Evolutionary conservation across 208 protist genomes (phyloP).

Genomic region (Trypanosomatidae sp.): DNA sequence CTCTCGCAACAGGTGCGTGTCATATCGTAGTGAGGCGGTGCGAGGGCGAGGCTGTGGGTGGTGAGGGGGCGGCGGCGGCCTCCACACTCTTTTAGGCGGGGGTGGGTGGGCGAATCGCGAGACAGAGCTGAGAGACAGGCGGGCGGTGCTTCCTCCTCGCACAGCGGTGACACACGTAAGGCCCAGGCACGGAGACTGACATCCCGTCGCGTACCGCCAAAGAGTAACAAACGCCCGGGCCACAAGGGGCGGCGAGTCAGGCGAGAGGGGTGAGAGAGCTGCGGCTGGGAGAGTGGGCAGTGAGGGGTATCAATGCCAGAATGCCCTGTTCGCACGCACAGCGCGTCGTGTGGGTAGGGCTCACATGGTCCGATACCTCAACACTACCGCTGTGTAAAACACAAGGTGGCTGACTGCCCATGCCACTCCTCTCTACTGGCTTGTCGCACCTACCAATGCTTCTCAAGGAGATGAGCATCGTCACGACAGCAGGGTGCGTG

Average conservation of each 20-base stretch:
- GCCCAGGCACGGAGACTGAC: background rate
- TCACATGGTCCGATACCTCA: background rate
- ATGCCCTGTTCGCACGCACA: background rate
- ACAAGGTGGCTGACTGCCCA: background rate
- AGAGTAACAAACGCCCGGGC: background rate
- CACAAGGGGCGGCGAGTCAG: background rate
- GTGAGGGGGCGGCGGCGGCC: background rate
- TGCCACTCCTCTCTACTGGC: background rate
- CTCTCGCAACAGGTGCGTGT: slow-evolving; percentile 42
- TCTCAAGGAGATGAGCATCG: background rate
- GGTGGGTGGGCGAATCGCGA: background rate
- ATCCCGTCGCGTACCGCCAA: background rate
- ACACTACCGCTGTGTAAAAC: background rate
- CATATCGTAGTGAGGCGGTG: slow-evolving; percentile 22
- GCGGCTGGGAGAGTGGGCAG: background rate
- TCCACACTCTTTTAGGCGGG: background rate
- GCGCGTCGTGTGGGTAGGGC: background rate
- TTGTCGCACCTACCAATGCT: background rate
- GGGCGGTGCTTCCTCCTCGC: background rate
- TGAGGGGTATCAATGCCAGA: background rate
- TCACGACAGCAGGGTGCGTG: background rate
- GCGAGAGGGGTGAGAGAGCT: too few species aligned
- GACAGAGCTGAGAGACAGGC: background rate
- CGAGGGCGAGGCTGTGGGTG: background rate
- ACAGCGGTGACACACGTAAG: background rate